Conservation (phyloP, 2,329 filamentous ascomycete genomes). For the Claviceps purpurea region DNA sequence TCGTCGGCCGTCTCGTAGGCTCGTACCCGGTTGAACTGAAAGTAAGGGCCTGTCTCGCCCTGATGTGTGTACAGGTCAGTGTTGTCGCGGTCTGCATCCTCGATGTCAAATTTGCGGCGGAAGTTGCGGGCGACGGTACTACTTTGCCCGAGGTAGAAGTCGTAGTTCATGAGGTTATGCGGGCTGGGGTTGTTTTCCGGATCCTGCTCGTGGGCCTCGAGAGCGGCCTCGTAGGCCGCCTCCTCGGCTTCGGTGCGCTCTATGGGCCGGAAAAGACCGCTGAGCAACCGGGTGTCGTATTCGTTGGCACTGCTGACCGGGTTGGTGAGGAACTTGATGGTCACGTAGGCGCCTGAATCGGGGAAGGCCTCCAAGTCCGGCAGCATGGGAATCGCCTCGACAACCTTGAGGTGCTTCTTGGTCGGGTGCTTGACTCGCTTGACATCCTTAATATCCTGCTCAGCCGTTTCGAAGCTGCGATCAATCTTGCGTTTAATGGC, state of each 20-base stretch:
- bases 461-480: constrained; percentile 43
- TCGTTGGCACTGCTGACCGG: constrained; percentile 37
- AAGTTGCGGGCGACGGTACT: constrained; percentile 37
- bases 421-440: constrained; percentile 43
- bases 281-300: constrained; percentile 49
- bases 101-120: constrained; percentile 45
- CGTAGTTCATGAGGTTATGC: constrained; percentile 48
- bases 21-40: constrained; percentile 48
- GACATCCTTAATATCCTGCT: constrained; percentile 39
- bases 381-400: constrained; percentile 47
- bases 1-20: constrained; percentile 52
- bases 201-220: constrained; percentile 42
- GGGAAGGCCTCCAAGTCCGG: constrained; percentile 57
- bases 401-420: constrained; percentile 43
- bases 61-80: constrained; percentile 41
- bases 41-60: constrained; percentile 34
- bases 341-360: constrained; percentile 55
- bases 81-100: constrained; percentile 40
- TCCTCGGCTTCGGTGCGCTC: constrained; percentile 42
- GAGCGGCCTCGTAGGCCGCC: constrained; percentile 33
- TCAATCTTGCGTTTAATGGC: constrained; percentile 57
- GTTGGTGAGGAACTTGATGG: constrained; percentile 55
- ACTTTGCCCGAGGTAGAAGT: constrained; percentile 48
- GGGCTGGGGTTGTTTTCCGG: constrained; percentile 42
- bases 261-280: constrained; percentile 47